Base-by-base conservation (phyloP, 768 basidiomycete genomes). In the Amanita muscaria region DNA sequence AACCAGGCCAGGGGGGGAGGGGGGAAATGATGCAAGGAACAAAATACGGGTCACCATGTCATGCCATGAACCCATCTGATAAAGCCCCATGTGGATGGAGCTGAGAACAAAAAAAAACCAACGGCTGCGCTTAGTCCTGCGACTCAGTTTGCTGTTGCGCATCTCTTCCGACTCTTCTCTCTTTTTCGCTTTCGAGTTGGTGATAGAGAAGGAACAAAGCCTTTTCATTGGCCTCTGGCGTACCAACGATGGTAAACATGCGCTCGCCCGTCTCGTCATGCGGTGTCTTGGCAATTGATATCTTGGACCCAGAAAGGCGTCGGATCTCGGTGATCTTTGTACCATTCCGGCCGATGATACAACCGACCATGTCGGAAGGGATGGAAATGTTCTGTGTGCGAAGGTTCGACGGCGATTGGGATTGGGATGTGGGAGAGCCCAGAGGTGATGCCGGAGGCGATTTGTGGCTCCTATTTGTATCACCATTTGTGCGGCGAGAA, bases 261-360 rank as follows among this genome's bases (percentile, higher is more conserved):
- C 96, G 77, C 70, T 99, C 96, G 57, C 94, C 96, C 32, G 93
- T 92, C 58, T 98, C 96, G 57, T 98, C 96, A 59, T 98, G 96
- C n/a, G 96, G 91, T 39, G 88, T 85, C 67, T 99, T 99, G 53
- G 96, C 96, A 58, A 99, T 99, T 45, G 87, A 90, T 62, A 99
- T 99, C 69, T 92, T 91, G 55, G 89, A 94, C 31, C 96, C 96
- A 50, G 91, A 96, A 35, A 98, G 79, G 47, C 94, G 88, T 56
- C 96, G 88, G 60, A 99, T 99, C 65, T 99, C 96, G 42, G 94
- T 98, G 56, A 99, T 99, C 76, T 98, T 98, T 53, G 89, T 87
- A 23, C 94, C 94, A 62, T 84, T 89, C 52, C 92, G 88, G 48
- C 94, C 94, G 56, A 97, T 98, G 67, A 87, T 88, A 60, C 87